Evolutionary conservation across 164 flowering plant genomes (phyloP), one percentile per base, ranked within the genome.

Genomic region (Vitis amurensis): DNA sequence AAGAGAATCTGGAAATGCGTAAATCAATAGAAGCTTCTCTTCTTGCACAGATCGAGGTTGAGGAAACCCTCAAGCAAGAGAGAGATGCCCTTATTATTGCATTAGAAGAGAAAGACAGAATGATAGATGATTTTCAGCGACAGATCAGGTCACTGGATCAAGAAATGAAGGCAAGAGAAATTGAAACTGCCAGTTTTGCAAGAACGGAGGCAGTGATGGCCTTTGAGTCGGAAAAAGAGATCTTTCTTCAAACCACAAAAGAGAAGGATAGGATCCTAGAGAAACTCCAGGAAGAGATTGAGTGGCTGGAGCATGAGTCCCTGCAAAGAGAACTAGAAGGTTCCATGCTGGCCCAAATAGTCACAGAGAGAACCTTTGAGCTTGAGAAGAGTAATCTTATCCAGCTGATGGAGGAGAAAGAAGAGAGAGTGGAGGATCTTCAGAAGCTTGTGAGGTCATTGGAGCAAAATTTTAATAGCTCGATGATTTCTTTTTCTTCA

Each of bases 1-100:
- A 78, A 64, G 83, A 75, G 61, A 82, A 58, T 52, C 78, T 69
- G 50, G 64, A 55, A 13, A 63, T 80, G 74, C 82, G 92, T 9
- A 85, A 63, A 72, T 78, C 85, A 63, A 58, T 88, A 50, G 92
- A 88, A 73, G 83, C 79, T 67, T 86, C 92, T 61, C 89, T 88
- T 76, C 84, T 88, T 69, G 83, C 78, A 63, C 81, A 88, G 71
- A 77, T 75, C 14, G 85, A 78, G 48, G 62, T 81, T 37, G 90
- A 78, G 68, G 81, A 79, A 16, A 64, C 60, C 37, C 75, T 87
- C 59, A 80, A 82, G 76, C 74, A 73, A 72, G 87, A 88, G 69
- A 82, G 71, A 19, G 78, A 76, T 11, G n/a, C 51, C 27, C 82
- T 86, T 49, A 37, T 61, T 1, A 70, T 6, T 31, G 27, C 11